Evolutionary conservation across 2,329 filamentous ascomycete species (phyloP), one percentile per base, ranked within the genome.

Genomic region (Tolypocladium amazonense): DNA sequence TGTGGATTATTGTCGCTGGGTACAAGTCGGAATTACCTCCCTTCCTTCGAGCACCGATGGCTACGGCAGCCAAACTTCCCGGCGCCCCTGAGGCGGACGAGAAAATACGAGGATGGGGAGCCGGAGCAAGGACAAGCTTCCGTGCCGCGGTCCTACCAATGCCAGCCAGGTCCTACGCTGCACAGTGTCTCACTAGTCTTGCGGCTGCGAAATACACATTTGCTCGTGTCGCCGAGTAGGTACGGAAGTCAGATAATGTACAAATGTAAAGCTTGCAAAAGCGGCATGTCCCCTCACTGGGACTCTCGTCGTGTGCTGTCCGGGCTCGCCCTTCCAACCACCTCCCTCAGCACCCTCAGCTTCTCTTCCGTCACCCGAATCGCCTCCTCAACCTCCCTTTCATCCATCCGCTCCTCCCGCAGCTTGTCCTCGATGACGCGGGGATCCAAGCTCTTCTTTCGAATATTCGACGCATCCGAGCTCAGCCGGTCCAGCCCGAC

Each of bases 291-390:
- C 38, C 47, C 27, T 59, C 47, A 59, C 39, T 30, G 55, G 20
- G 33, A 7, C 41, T 53, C 56, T 56, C 33, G 35, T 27, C 38
- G 43, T 15, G 15, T 45, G 37, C 55, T 30, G 37, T 33, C 23
- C 45, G 30, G 43, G 37, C 56, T 78, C 39, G 59, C 81, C 70
- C 80, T 85, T 69, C 79, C 81, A 63, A 83, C 81, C 37, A 90
- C 88, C 50, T 83, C 81, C 73, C 92, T 92, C 63, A 99, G 75
- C 50, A 88, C 83, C 59, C 83, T 81, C 38, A 99, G 76, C 68
- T 90, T 88, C 76, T 96, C 88, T 71, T 97, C 90, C 3, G 93
- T 97, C 37, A 96, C 84, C 58, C 83, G 79, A 62, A 97, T 93
- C 25, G 91, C 89, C 76, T 95, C 85, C 63, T 86, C 83, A 61